Base-by-base conservation (phyloP, 2,329 filamentous ascomycete genomes). In the Metarhizium sp. region DNA sequence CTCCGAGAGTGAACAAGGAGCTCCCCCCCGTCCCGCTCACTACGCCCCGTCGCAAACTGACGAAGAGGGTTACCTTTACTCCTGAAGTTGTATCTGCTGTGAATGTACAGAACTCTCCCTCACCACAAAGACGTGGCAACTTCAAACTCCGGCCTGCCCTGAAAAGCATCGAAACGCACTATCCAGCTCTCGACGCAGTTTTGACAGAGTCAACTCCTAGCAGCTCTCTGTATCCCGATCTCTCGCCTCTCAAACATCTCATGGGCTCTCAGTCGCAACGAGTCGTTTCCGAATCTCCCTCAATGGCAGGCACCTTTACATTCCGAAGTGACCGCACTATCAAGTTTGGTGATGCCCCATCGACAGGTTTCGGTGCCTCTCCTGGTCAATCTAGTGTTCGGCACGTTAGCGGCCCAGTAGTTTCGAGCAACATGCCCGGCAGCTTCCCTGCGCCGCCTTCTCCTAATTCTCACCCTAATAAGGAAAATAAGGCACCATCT, bases 51-150 rank as follows among this genome's bases (percentile, higher is more conserved):
- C 79, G 84, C 29, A 88, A 84, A 69, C 66, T 76, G 42, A 68
- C 72, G 18, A 95, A 95, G 73, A 86, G 82, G 55, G 89, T 95
- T 40, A 85, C 88, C 52, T 96, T 95, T 64, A 90, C 87, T 0
- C 86, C 85, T 0, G 84, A 83, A 58, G 85, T 85, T 40, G 80
- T 88, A 59, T 71, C 73, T 18, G 69, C 73, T 8, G 67, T 71
- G 0, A 61, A 73, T 51, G 60, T 65, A 0, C 76, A 80, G 57
- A 72, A 76, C 56, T 80, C 81, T 2, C 82, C 82, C 7, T 82
- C 82, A 3, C 78, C 80, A 4, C 65, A 78, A 60, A 82, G 83
- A 63, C 73, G 75, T 6, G 66, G 67, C 38, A 71, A 78, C 20
- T 71, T 76, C 49, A 74, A 73, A 55, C 73, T 73, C 20, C 70